phyloP scores from a whole-genome alignment of 257 asterid species.

The Striga asiatica region DNA sequence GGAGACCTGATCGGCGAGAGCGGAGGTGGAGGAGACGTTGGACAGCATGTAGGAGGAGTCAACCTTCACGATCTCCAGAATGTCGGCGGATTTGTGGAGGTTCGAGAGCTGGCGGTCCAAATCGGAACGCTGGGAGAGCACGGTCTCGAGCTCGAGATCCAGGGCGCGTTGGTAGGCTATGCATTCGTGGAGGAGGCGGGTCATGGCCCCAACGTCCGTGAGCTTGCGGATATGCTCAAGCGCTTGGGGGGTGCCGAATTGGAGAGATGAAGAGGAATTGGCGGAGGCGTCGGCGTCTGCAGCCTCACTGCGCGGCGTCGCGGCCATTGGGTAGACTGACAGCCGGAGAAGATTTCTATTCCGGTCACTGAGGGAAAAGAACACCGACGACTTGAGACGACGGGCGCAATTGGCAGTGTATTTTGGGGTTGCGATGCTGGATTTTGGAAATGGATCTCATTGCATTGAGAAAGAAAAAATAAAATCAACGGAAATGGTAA shows the following conservation, averaged over 20 bases:
- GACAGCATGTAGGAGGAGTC: constrained; percentile 63
- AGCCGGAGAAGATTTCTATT: not conserved
- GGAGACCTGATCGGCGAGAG: constrained; percentile 73
- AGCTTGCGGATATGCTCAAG: constrained; percentile 54
- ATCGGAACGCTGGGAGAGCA: constrained; percentile 69
- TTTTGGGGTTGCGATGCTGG: too few species aligned
- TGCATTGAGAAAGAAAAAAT: too few species aligned
- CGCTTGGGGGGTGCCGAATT: constrained; percentile 59
- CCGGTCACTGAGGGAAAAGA: too few species aligned
- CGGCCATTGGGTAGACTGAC: constrained; percentile 18
- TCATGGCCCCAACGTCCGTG: constrained; percentile 83
- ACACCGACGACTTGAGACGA: too few species aligned
- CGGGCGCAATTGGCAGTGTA: too few species aligned
- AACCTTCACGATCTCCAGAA: constrained; percentile 57
- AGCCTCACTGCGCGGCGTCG: constrained; percentile 24
- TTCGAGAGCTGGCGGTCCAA: constrained; percentile 60
- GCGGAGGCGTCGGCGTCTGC: constrained; percentile 14
- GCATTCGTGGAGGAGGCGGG: constrained; percentile 87
- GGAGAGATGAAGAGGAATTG: constrained; percentile 21
- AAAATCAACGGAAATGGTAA: too few species aligned
- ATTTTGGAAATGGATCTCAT: too few species aligned
- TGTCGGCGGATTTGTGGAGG: constrained; percentile 63
- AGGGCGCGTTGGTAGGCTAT: constrained; percentile 80
- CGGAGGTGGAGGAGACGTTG: constrained; percentile 66
- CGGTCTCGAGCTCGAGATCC: constrained; percentile 64